phyloP scores from a whole-genome alignment of 805 yeast genomes.

The Saccharomycopsis babjevae region DNA sequence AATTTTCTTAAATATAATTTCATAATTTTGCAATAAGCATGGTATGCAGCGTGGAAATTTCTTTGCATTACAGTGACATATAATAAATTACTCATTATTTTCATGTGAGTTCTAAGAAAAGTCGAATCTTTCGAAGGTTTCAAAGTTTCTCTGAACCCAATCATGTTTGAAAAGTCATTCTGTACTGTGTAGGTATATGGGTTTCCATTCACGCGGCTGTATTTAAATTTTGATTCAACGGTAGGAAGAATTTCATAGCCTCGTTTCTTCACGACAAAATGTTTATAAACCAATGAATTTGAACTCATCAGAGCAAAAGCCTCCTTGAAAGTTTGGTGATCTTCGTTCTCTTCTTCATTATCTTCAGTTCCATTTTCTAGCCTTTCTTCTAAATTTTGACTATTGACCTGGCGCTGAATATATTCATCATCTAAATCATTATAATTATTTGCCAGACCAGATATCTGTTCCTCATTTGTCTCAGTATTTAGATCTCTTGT shows the following conservation, averaged over 20 bases:
- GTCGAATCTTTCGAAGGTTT: not conserved
- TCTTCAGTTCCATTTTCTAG: not conserved
- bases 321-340: not conserved
- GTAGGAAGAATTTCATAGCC: conserved; percentile 13
- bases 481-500: not conserved
- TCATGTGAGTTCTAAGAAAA: conserved; percentile 5
- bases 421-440: not conserved
- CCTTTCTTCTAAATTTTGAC: not conserved
- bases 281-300: conserved; percentile 3
- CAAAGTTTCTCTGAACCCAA: not conserved
- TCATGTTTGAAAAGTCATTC: not conserved
- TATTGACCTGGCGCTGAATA: not conserved
- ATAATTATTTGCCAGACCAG: not conserved
- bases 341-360: not conserved
- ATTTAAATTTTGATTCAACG: not conserved
- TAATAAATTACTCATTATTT: conserved; percentile 7
- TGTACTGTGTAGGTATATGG: not conserved
- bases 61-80: conserved; percentile 1
- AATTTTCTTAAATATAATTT: conserved; percentile 4
- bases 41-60: conserved; percentile 11
- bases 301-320: not conserved
- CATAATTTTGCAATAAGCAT: conserved; percentile 6
- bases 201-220: not conserved
- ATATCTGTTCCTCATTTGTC: not conserved
- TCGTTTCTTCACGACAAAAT: not conserved